These are phyloP conservation scores for Inga laurina DNA, from an alignment of 306 rosid genomes.

Conservation along the genomic window DNA sequence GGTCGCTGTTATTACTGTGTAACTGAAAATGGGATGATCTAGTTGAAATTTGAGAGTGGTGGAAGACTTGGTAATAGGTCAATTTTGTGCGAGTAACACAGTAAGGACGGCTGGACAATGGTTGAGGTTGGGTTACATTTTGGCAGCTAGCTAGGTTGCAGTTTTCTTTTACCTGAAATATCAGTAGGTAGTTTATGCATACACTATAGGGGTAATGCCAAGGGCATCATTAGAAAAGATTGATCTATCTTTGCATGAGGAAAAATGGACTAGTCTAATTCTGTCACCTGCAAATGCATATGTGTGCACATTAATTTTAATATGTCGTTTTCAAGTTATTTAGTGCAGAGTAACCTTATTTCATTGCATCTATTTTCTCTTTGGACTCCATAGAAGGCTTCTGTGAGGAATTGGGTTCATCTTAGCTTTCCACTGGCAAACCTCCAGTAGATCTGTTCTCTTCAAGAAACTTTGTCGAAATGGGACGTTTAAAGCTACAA, in stretches of 20 bases:
- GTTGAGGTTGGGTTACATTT: not conserved
- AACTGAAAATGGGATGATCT: not conserved
- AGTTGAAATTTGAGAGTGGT: not conserved
- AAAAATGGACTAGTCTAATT: not conserved
- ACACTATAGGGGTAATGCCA: not conserved
- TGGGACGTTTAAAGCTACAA: slow-evolving; percentile 87
- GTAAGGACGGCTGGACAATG: not conserved
- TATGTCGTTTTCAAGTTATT: not conserved
- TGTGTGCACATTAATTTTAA: not conserved
- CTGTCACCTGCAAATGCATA: not conserved
- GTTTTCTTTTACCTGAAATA: not conserved
- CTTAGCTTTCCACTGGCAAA: slow-evolving; percentile 30
- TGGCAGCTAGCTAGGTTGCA: not conserved
- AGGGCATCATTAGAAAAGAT: slow-evolving; percentile 16
- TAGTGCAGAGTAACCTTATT: not conserved
- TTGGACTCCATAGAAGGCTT: slow-evolving; percentile 21
- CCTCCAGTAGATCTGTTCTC: slow-evolving; percentile 31
- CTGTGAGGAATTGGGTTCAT: slow-evolving; percentile 28
- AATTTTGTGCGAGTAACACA: not conserved
- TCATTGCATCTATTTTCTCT: slow-evolving; percentile 24
- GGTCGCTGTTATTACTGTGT: not conserved
- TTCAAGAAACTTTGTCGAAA: slow-evolving; percentile 16
- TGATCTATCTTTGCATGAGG: slow-evolving; percentile 18
- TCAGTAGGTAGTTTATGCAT: not conserved
- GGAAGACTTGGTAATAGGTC: not conserved